Evolutionary conservation across 129 eudicot species (phyloP), one percentile per base, ranked within the genome.

Genomic region (Chrysanthemum seticuspe): DNA sequence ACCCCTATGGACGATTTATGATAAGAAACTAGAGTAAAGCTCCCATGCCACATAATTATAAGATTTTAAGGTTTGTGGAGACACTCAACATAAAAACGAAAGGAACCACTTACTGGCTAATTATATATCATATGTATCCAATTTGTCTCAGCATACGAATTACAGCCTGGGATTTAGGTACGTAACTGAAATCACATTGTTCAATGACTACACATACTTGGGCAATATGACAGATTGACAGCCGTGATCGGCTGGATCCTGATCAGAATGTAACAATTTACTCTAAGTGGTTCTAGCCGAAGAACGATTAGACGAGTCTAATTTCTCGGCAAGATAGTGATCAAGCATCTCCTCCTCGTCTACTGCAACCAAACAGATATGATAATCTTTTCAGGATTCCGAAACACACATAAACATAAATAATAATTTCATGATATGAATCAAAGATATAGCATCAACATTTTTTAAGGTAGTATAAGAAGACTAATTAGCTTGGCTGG

Each of bases 301-400:
- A 78, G 82, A 84, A 66, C 84, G 78, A 59, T 76, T 9, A 34
- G 23, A 70, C 25, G 65, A 29, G 13, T 62, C 5, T 29, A 62
- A 27, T 53, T 85, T 88, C 75, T 89, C 98, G 36, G 96, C 94
- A 68, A 92, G 74, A 70, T 89, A 92, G 77, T 92, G 97, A 72
- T 92, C 97, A 58, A 92, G 89, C 97, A 92, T 92, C 75, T 89
- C 96, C 2, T 92, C 97, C 78, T 89, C 97, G 62, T 92, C 94
- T 77, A 79, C 97, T 88, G 85, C 77, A 52, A 77, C 62, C 72
- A 53, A 49, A 80, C 1, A 72, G 14, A 65, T 40, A 58, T 21
- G 34, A 54, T 40, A 13, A 12, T 67, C 9, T 13, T 34, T 4
- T 57, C 40, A 71, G 19, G 59, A 65, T 62, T 40, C 9, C 10